Evolutionary conservation across 1,284 basidiomycete species (phyloP).

Genomic region (Tilletia walkeri): DNA sequence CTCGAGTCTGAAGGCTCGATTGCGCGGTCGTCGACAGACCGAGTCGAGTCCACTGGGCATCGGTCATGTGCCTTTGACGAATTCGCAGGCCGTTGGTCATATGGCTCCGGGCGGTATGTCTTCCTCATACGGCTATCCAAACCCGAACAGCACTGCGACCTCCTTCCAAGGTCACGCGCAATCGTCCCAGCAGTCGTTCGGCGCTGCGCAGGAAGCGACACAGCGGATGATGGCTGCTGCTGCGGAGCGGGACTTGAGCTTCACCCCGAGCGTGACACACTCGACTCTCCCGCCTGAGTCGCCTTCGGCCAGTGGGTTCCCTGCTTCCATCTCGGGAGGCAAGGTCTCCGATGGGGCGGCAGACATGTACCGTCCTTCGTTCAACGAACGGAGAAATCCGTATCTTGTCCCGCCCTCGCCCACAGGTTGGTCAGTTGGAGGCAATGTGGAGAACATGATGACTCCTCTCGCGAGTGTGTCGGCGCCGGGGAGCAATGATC

Average conservation of each 20-base stretch:
- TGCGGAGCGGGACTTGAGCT: neutral
- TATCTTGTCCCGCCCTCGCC: neutral
- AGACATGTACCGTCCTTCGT: no score
- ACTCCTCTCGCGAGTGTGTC: no score
- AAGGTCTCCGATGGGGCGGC: no score
- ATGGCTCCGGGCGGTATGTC: neutral
- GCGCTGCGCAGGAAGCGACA: conserved; percentile 8
- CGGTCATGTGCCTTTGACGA: neutral
- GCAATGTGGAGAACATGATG: no score
- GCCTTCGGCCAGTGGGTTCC: neutral
- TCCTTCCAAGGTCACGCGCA: neutral
- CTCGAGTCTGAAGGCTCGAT: neutral
- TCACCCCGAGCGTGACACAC: neutral
- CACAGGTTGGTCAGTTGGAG: neutral
- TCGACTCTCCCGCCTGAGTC: neutral
- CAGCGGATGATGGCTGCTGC: neutral
- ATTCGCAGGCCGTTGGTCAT: neutral
- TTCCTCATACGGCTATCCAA: neutral
- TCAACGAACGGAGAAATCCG: neutral
- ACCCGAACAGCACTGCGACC: neutral
- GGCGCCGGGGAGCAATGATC: neutral
- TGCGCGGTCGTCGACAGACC: neutral
- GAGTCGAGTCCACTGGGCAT: neutral
- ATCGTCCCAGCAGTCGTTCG: neutral
- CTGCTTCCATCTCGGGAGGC: no score